Evolutionary conservation across 2,329 filamentous ascomycete genomes (phyloP).

Genomic region (Fusarium sp.): DNA sequence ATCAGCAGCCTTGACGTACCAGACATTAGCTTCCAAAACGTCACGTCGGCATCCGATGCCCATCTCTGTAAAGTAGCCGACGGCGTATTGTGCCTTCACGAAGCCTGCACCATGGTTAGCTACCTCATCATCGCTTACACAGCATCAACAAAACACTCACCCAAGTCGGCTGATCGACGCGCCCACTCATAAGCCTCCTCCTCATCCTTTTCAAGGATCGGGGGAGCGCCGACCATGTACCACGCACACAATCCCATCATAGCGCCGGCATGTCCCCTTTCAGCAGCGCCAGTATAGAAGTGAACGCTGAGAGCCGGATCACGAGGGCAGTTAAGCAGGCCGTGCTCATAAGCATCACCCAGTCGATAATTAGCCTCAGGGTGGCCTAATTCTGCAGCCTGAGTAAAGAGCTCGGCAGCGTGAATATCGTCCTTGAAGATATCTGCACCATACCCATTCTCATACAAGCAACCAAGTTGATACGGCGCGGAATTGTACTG

Average conservation of each 20-base stretch:
- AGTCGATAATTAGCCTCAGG: conserved; percentile 85
- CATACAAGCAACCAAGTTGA: conserved; percentile 86
- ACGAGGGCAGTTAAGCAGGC: conserved; percentile 82
- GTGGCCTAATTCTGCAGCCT: conserved; percentile 91
- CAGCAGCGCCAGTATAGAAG: conserved; percentile 94
- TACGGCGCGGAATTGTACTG: conserved; percentile 96
- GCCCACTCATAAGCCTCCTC: conserved; percentile 98
- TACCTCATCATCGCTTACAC: background rate
- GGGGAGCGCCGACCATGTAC: conserved; percentile 96
- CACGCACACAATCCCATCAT: conserved; percentile 99
- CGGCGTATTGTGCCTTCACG: conserved; percentile 86
- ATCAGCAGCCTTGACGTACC: conserved; percentile 96
- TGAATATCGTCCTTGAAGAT: conserved; percentile 91
- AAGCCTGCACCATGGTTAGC: conserved; percentile 57
- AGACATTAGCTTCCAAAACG: conserved; percentile 95
- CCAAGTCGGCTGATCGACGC: conserved; percentile 81
- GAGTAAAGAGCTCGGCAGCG: conserved; percentile 91
- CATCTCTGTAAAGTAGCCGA: conserved; percentile 98
- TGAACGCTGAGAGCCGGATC: conserved; percentile 95
- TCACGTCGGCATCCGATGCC: conserved; percentile 95
- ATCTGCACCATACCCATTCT: conserved; percentile 92
- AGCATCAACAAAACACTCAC: conserved; percentile 62
- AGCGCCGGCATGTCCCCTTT: conserved; percentile 80
- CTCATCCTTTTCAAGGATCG: conserved; percentile 92
- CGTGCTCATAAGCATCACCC: conserved; percentile 97